Percentiles rank a stretch among this genome's conserved stretches.
Conservation (phyloP, 1,284 basidiomycete species). For the Phellinidium pouzarii region DNA sequence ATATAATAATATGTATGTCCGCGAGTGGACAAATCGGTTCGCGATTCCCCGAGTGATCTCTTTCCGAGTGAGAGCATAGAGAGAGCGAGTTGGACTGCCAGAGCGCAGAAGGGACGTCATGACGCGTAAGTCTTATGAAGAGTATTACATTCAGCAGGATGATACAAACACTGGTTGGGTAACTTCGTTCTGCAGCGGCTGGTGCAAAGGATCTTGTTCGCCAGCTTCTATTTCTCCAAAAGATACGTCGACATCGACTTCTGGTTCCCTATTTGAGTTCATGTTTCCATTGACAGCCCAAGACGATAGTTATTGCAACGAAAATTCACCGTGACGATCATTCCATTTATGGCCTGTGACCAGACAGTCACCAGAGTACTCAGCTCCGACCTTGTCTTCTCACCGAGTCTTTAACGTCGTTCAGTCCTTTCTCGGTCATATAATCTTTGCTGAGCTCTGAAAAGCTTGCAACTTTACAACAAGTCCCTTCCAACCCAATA, state of each 20-base stretch:
- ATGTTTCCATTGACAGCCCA: constrained; percentile 3
- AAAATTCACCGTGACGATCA: too few relatives aligned
- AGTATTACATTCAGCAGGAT: not conserved
- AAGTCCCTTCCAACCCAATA: constrained; percentile 20
- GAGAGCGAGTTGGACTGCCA: constrained; percentile 62
- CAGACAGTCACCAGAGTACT: too few relatives aligned
- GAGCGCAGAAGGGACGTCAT: constrained; percentile 13
- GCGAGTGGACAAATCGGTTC: constrained; percentile 79
- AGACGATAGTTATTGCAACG: too few relatives aligned
- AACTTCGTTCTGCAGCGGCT: constrained; percentile 14
- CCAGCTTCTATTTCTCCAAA: constrained; percentile 32
- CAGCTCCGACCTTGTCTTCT: too few relatives aligned
- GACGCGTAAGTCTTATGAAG: not conserved
- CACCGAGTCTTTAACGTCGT: not conserved
- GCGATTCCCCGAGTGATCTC: constrained; percentile 78
- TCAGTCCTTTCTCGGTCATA: not conserved
- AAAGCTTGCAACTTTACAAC: not conserved
- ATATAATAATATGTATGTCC: constrained; percentile 79
- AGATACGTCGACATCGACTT: constrained; percentile 24
- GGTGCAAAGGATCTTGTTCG: constrained; percentile 29
- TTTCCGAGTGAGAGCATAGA: constrained; percentile 70
- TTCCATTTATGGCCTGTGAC: too few relatives aligned
- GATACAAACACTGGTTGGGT: constrained; percentile 26
- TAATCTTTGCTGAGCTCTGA: not conserved
- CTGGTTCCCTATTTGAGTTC: constrained; percentile 6